Evolutionary conservation across 371 early-diverging fungal species (phyloP).

Genomic region (Saksenaea oblongispora): DNA sequence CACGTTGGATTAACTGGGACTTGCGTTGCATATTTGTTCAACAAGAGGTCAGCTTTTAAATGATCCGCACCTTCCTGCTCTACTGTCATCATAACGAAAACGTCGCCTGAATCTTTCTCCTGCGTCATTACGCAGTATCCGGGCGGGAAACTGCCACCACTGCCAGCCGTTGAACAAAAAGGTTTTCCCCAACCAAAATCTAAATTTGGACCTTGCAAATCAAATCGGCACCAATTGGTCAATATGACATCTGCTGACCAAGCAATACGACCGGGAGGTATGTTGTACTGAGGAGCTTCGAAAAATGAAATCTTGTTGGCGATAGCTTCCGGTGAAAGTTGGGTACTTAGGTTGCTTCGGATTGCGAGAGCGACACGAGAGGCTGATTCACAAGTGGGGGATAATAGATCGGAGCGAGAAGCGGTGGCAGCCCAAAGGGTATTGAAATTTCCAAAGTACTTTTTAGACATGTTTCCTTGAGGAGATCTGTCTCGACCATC

Average conservation of each 20-base stretch:
- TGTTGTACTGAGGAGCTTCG: conserved; percentile 17
- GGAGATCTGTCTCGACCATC: conserved; percentile 42
- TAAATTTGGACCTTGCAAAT: conserved; percentile 35
- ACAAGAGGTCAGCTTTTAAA: conserved; percentile 28
- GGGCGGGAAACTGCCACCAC: conserved; percentile 28
- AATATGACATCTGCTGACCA: conserved; percentile 42
- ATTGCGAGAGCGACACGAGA: conserved; percentile 40
- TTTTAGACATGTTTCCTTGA: conserved; percentile 27
- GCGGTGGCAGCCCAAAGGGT: conserved; percentile 25
- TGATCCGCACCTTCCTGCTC: conserved; percentile 29
- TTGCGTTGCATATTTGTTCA: conserved; percentile 34
- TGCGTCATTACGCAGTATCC: conserved; percentile 39
- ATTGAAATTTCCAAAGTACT: conserved; percentile 49
- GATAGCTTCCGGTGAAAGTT: conserved; percentile 37
- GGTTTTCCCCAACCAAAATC: conserved; percentile 49
- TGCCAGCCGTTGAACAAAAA: conserved; percentile 32
- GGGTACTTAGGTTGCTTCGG: conserved; percentile 21
- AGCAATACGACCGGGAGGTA: conserved; percentile 16
- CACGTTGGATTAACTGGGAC: not conserved
- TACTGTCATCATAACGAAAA: conserved; percentile 32
- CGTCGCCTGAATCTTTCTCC: conserved; percentile 27
- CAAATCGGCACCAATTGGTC: conserved; percentile 49
- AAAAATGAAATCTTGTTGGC: conserved; percentile 39
- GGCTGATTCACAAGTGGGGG: conserved; percentile 20
- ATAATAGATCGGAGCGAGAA: conserved; percentile 30